These are phyloP conservation scores for Stephanodiscus minutulus DNA, from an alignment of 108 stramenopile genomes.

Conservation along the genomic window DNA sequence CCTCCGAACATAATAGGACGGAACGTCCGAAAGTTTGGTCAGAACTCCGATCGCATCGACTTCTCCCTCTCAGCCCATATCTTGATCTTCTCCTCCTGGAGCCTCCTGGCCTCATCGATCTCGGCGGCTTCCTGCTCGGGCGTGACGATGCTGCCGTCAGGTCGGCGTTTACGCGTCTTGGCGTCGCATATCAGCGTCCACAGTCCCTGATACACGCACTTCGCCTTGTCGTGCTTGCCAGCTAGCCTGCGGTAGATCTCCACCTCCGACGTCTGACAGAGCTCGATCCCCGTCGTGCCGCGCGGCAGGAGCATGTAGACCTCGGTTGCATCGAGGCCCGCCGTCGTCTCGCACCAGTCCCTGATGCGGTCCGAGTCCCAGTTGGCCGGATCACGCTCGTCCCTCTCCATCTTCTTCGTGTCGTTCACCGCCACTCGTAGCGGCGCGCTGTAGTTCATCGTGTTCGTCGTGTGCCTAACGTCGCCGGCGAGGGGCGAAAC, in stretches of 20 bases:
- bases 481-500: constrained; percentile 19
- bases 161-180: constrained; percentile 24
- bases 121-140: constrained; percentile 16
- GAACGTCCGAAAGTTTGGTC: neutral
- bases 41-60: neutral
- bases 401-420: constrained; percentile 7
- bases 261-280: neutral
- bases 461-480: constrained; percentile 21
- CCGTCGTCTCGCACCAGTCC: constrained; percentile 1
- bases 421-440: constrained; percentile 17
- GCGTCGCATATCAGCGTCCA: constrained; percentile 33
- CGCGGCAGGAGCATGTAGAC: neutral
- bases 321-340: neutral
- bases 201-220: constrained; percentile 14
- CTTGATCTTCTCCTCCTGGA: constrained; percentile 3
- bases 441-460: constrained; percentile 19
- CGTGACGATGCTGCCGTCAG: constrained; percentile 31
- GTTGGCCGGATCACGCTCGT: constrained; percentile 23
- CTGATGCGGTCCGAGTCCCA: constrained; percentile 6
- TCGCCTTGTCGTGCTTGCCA: constrained; percentile 10
- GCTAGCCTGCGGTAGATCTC: constrained; percentile 2
- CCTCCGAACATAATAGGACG: neutral
- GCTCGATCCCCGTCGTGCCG: constrained; percentile 6
- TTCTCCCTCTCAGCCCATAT: constrained; percentile 11
- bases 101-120: neutral